These are phyloP conservation scores for Emydomyces testavorans DNA, from an alignment of 2,329 filamentous ascomycete species.

Conservation along the genomic window DNA sequence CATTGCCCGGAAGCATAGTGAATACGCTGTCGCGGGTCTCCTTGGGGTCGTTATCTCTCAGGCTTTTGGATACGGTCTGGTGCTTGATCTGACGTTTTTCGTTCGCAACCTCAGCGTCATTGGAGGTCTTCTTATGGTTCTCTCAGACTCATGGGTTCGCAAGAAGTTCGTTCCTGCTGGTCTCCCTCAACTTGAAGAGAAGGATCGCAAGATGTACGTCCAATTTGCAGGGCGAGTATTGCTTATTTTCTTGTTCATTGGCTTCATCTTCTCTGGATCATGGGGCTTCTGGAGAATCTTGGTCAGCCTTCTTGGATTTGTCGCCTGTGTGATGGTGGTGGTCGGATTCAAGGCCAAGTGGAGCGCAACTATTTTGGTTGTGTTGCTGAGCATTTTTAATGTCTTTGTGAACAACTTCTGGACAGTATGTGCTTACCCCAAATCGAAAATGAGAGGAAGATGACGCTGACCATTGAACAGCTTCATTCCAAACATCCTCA, in stretches of 20 bases:
- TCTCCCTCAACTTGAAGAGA: constrained; percentile 87
- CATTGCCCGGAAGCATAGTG: constrained; percentile 83
- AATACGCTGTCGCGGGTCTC: constrained; percentile 82
- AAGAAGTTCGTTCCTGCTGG: constrained; percentile 96
- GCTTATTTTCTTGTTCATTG: constrained; percentile 93
- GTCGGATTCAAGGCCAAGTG: constrained; percentile 99
- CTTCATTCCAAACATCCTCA: constrained; percentile 96
- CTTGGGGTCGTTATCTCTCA: constrained; percentile 85
- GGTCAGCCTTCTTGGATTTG: constrained; percentile 71
- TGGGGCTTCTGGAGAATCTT: constrained; percentile 83
- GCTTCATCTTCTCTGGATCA: constrained; percentile 88
- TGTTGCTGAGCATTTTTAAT: constrained; percentile 95
- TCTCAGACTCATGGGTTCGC: constrained; percentile 95
- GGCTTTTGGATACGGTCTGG: constrained; percentile 89
- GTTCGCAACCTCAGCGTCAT: constrained; percentile 96
- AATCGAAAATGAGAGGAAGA: not conserved
- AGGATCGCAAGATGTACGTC: constrained; percentile 99
- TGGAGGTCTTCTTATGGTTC: constrained; percentile 92
- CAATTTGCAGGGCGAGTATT: constrained; percentile 92
- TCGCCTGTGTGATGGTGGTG: constrained; percentile 96
- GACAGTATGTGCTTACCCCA: constrained; percentile 64
- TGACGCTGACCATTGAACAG: constrained; percentile 35
- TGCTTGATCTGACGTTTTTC: constrained; percentile 99
- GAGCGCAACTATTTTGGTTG: constrained; percentile 86
- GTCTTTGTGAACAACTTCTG: constrained; percentile 98